Percentiles rank a stretch among this genome's conserved stretches.
Evolutionary conservation across 2,329 filamentous ascomycete genomes (phyloP).

Genomic region (Allantophomopsis lycopodina): DNA sequence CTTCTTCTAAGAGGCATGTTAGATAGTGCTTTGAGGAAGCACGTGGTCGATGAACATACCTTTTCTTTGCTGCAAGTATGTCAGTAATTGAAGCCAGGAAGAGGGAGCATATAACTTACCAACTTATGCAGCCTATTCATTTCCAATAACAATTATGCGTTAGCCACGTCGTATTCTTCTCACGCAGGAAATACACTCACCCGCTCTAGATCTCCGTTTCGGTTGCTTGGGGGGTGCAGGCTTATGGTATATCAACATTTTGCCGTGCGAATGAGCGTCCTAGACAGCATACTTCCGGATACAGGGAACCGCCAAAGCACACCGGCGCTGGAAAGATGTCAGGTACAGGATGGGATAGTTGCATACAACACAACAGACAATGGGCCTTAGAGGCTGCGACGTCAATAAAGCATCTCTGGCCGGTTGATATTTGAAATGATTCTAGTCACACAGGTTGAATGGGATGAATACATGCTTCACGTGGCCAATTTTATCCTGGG

Average conservation of each 20-base stretch:
- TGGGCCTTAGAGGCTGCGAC: too few relatives aligned
- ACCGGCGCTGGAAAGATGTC: too few relatives aligned
- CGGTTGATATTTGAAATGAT: too few relatives aligned
- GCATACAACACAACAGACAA: too few relatives aligned
- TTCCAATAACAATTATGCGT: neutral
- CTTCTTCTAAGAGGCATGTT: slow-evolving; percentile 14
- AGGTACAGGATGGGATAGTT: too few relatives aligned
- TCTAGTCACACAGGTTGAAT: too few relatives aligned
- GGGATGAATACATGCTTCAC: too few relatives aligned
- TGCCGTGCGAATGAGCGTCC: slow-evolving; percentile 1
- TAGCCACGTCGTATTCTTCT: neutral
- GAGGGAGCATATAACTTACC: slow-evolving; percentile 9
- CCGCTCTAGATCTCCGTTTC: slow-evolving; percentile 44
- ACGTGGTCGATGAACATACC: slow-evolving; percentile 7
- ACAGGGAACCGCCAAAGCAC: too few relatives aligned
- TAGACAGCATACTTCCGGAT: too few relatives aligned
- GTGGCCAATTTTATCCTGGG: too few relatives aligned
- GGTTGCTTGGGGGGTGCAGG: slow-evolving; percentile 41
- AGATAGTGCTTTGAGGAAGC: slow-evolving; percentile 1
- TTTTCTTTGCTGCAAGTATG: slow-evolving; percentile 17
- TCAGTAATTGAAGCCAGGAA: slow-evolving; percentile 5
- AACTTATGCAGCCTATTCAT: slow-evolving; percentile 17
- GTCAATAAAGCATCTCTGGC: too few relatives aligned
- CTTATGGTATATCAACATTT: slow-evolving; percentile 45
- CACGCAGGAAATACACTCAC: slow-evolving; percentile 22